A percentile compares a stretch with the other conserved stretches of the same genome.
Conservation (phyloP, 495 filamentous ascomycete genomes). For the Penicillium coffeae region DNA sequence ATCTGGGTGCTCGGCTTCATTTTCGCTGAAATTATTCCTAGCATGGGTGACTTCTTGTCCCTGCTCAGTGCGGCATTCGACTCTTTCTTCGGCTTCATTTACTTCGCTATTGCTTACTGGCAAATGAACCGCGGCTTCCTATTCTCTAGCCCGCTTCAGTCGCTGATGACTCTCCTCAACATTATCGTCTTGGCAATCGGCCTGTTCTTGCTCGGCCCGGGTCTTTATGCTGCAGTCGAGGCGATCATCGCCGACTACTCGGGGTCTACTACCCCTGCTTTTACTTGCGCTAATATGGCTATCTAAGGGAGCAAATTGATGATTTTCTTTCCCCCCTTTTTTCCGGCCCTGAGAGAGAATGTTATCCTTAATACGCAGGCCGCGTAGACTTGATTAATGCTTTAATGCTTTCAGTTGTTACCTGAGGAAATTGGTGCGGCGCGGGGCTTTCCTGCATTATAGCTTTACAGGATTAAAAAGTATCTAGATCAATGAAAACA, state of each 20-base stretch:
- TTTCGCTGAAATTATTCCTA: conserved; percentile 50
- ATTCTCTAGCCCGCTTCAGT: conserved; percentile 22
- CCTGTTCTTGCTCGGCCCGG: conserved; percentile 48
- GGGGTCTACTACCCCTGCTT: conserved; percentile 34
- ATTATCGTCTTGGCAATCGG: conserved; percentile 38
- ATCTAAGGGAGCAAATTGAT: conserved; percentile 17
- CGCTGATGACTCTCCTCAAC: conserved; percentile 40
- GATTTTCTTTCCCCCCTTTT: no score
- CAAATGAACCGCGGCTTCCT: conserved; percentile 37
- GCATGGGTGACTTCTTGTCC: conserved; percentile 48
- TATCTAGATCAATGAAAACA: no score
- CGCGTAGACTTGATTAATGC: no score
- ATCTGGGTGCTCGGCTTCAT: conserved; percentile 47
- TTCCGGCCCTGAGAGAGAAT: no score
- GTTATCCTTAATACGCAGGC: no score
- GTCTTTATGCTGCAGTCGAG: conserved; percentile 50
- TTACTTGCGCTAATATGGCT: conserved; percentile 45
- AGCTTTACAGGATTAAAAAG: no score
- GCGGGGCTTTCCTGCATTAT: no score
- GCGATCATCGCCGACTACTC: conserved; percentile 49
- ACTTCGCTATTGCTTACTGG: conserved; percentile 50
- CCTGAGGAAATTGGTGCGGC: no score
- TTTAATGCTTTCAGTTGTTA: no score
- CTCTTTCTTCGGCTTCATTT: conserved; percentile 41
- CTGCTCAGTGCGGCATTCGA: conserved; percentile 44